Conservation (phyloP, 176 grass and related monocot species). For the Aegilops bicornis region DNA sequence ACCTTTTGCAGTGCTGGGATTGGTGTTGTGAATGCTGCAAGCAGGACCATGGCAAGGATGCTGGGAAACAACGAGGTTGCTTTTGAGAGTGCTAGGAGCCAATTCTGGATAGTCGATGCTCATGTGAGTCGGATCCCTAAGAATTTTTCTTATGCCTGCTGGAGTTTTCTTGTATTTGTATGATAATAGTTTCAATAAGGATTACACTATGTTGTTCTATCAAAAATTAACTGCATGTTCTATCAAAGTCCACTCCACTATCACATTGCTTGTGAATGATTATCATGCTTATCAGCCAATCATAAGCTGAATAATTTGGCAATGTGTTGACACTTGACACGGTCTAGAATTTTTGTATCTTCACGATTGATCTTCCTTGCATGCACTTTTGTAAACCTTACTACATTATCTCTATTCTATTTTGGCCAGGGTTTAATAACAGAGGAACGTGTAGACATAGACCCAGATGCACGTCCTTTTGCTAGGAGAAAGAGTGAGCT, state of each 20-base stretch:
- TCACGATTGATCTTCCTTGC: slow-evolving; percentile 21
- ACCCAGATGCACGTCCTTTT: slow-evolving; percentile 79
- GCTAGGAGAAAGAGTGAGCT: slow-evolving; percentile 75
- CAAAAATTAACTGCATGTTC: slow-evolving; percentile 13
- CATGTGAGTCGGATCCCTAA: slow-evolving; percentile 44
- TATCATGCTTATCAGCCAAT: neutral
- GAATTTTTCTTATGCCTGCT: neutral
- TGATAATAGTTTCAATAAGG: neutral
- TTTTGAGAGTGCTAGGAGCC: slow-evolving; percentile 96
- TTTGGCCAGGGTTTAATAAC: slow-evolving; percentile 83
- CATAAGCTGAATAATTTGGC: slow-evolving; percentile 1
- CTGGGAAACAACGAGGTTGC: slow-evolving; percentile 83
- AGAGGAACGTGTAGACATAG: slow-evolving; percentile 74
- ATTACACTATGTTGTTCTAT: slow-evolving; percentile 2
- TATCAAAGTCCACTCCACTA: slow-evolving; percentile 22
- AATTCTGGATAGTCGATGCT: slow-evolving; percentile 98
- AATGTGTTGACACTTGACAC: neutral
- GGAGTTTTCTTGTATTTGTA: slow-evolving; percentile 12
- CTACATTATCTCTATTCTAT: slow-evolving; percentile 18
- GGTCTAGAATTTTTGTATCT: neutral
- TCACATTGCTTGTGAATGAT: slow-evolving; percentile 15
- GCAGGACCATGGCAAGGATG: slow-evolving; percentile 96
- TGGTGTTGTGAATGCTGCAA: slow-evolving; percentile 95
- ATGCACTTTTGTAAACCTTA: slow-evolving; percentile 23
- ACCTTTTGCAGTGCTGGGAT: slow-evolving; percentile 83